A percentile compares a stretch with the other conserved stretches of the same genome.
Conservation (phyloP, 805 yeast species). For the Candida xyloterini region DNA sequence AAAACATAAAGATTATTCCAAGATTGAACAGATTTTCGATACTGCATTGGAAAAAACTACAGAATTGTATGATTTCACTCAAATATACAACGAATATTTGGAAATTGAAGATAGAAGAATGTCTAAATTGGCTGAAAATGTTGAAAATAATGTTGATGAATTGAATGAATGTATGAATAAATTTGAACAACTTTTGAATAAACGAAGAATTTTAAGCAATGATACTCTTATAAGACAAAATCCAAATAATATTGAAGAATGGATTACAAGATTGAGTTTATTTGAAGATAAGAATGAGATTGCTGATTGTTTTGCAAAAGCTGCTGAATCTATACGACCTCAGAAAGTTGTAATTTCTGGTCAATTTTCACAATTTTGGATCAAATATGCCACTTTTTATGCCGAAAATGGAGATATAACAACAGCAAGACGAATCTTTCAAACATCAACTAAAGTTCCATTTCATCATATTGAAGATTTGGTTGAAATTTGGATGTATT, state of each 20-base stretch:
- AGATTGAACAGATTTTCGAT: slow-evolving; percentile 44
- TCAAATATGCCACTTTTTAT: slow-evolving; percentile 63
- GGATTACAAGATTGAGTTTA: slow-evolving; percentile 62
- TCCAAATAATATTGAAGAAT: slow-evolving; percentile 57
- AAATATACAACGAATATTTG: slow-evolving; percentile 58
- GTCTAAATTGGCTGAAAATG: slow-evolving; percentile 29
- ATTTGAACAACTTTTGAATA: slow-evolving; percentile 55
- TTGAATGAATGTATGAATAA: slow-evolving; percentile 43
- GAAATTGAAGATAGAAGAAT: slow-evolving; percentile 56
- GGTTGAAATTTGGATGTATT: slow-evolving; percentile 64
- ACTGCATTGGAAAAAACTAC: slow-evolving; percentile 44
- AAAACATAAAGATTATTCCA: slow-evolving; percentile 33
- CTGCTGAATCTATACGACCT: slow-evolving; percentile 66
- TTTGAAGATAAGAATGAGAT: slow-evolving; percentile 42
- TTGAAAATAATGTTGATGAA: slow-evolving; percentile 27
- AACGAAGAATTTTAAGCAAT: slow-evolving; percentile 56
- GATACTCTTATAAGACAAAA: slow-evolving; percentile 66
- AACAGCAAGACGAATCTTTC: slow-evolving; percentile 60
- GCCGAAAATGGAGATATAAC: slow-evolving; percentile 49
- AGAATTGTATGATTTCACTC: slow-evolving; percentile 60
- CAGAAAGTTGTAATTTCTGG: slow-evolving; percentile 41
- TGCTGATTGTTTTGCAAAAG: slow-evolving; percentile 58
- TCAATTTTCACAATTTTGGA: slow-evolving; percentile 61
- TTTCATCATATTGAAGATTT: slow-evolving; percentile 60
- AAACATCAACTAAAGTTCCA: slow-evolving; percentile 69